Evolutionary conservation across 768 basidiomycete genomes (phyloP).

Genomic region (Amanita rubescens): DNA sequence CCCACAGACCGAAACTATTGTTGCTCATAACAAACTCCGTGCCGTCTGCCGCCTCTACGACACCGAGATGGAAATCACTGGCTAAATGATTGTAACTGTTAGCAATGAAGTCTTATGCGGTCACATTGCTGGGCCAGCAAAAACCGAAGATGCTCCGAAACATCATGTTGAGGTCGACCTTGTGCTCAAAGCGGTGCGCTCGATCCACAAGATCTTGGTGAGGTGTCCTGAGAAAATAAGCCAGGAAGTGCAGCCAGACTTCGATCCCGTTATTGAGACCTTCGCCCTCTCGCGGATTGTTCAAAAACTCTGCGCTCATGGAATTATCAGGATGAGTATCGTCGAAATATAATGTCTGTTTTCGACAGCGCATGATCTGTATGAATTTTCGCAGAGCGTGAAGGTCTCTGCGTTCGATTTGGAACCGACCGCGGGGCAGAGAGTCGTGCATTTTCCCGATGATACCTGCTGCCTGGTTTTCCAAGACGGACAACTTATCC

Average conservation of each 20-base stretch:
- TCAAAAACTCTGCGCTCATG: conserved; percentile 17
- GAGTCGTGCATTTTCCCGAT: conserved; percentile 15
- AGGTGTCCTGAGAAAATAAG: conserved; percentile 24
- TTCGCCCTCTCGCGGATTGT: conserved; percentile 14
- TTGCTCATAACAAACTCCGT: conserved; percentile 26
- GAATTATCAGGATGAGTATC: conserved; percentile 19
- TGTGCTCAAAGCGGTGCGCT: conserved; percentile 14
- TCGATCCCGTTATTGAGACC: conserved; percentile 16
- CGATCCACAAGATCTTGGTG: conserved; percentile 20
- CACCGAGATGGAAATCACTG: conserved; percentile 24
- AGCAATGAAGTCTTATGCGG: conserved; percentile 11
- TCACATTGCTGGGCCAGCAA: neutral
- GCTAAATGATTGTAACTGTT: conserved; percentile 20
- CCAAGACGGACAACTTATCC: conserved; percentile 19
- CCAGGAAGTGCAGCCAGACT: conserved; percentile 23
- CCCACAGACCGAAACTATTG: conserved; percentile 26
- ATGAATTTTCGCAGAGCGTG: conserved; percentile 27
- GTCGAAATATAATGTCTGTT: conserved; percentile 20
- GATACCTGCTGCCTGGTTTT: conserved; percentile 17
- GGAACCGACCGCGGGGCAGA: conserved; percentile 1
- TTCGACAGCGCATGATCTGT: conserved; percentile 28
- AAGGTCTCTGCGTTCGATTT: conserved; percentile 21
- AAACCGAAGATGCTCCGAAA: neutral
- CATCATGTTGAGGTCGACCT: neutral
- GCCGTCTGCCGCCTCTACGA: conserved; percentile 27